Base-by-base conservation (phyloP, 2,329 filamentous ascomycete species). In the Beauveria varroae region DNA sequence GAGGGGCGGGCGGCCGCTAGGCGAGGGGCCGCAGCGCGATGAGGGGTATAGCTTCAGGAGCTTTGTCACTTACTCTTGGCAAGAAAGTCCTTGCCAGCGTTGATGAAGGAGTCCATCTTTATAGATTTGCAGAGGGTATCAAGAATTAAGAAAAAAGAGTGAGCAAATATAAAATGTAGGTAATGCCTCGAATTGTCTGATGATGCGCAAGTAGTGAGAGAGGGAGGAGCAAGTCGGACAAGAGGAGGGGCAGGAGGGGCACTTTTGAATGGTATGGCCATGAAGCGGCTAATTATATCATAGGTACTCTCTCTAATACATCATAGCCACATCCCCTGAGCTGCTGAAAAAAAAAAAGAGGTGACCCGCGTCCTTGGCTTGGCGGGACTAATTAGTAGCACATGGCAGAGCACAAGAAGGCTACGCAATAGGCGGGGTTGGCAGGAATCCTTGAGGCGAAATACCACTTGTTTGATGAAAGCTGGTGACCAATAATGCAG, bases 31-130 rank as follows among this genome's bases (percentile, higher is more conserved):
- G 58, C 16, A 10, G 30, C 49, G 28, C 37, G 26, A 57, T 49
- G 60, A 52, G 60, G 55, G 60, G 55, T 62, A 50, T 5, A 52
- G n/a, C 28, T 44, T 34, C 18, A 30, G 20, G 7, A 44, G 34
- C 22, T 41, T 9, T 18, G 24, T 18, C 20, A 58, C 60, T 57
- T 62, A 62, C 60, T 57, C 49, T 62, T 58, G 20, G 46, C 40
- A 61, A 76, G 71, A 26, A 71, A 74, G 44, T 75, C 71, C 67
- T 74, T 75, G 60, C 73, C 75, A 22, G 68, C 70, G 66, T 64
- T 73, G 64, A 77, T 63, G 63, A 77, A 62, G 60, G 72, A 74
- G 47, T 77, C 74, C 75, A 77, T 77, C 22, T 63, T 46, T 46
- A 14, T 2, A 53, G 4, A 12, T 49, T 41, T 30, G 22, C 3